These are phyloP conservation scores for Rhizopus stolonifer DNA, from an alignment of 371 early-diverging fungal species.

Conservation along the genomic window DNA sequence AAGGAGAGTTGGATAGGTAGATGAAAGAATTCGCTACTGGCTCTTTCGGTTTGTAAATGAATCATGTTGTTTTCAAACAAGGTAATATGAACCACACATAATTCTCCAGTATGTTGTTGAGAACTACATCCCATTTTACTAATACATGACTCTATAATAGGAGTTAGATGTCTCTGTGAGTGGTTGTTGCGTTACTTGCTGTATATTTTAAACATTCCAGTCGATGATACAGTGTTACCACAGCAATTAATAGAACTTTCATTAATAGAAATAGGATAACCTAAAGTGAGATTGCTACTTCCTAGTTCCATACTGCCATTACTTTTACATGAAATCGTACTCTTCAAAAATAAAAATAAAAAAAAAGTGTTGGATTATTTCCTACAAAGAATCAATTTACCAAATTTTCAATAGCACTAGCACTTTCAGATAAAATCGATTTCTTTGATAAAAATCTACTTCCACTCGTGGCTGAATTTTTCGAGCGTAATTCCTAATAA, in stretches of 20 bases:
- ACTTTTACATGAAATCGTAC: neutral
- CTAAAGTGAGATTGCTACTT: constrained; percentile 5
- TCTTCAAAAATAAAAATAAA: neutral
- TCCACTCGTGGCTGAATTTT: neutral
- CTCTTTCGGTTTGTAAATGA: constrained; percentile 26
- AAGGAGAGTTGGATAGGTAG: constrained; percentile 19
- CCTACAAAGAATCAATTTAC: neutral
- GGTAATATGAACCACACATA: constrained; percentile 18
- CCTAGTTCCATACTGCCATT: neutral
- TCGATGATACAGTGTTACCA: constrained; percentile 6
- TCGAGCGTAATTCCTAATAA: neutral
- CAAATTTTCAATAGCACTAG: neutral
- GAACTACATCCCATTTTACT: constrained; percentile 22
- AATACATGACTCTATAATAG: constrained; percentile 18
- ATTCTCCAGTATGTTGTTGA: constrained; percentile 15
- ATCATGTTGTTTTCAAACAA: constrained; percentile 17
- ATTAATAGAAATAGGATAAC: constrained; percentile 19
- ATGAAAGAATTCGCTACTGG: constrained; percentile 19
- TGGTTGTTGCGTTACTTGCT: constrained; percentile 5
- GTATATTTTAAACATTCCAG: constrained; percentile 21
- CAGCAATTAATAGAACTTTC: constrained; percentile 26
- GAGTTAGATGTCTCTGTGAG: too few relatives aligned
- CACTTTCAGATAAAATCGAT: constrained; percentile 6
- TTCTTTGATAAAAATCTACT: constrained; percentile 9
- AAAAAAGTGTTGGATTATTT: neutral